Base-by-base conservation (phyloP, 2,329 filamentous ascomycete species). In the Camillea tinctor region DNA sequence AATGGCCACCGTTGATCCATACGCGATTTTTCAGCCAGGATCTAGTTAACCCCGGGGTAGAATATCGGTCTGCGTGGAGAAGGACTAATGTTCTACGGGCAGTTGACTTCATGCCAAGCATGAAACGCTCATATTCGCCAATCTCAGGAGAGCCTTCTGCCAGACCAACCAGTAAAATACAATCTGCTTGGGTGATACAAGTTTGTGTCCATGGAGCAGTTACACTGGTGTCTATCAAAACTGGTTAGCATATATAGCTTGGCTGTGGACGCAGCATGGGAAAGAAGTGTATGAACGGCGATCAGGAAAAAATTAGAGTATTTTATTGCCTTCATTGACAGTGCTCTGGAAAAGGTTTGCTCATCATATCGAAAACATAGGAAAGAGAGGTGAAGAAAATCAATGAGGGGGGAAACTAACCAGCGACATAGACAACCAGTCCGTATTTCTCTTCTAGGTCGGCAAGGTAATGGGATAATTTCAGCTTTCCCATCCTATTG, bases 151-250 rank as follows among this genome's bases (percentile, higher is more conserved):
- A 96, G 0, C 90, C 89, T 72, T 98, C 95, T 0, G 93, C 95
- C 15, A 98, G 79, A 0, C 93, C 95, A 24, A 99, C 92, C 8
- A 99, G 82, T 7, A 99, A 82, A 64, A 99, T 97, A 67, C 93
- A 97, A 75, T 99, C 95, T 1, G 95, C 95, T 75, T 99, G 95
- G 17, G 90, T 90, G 65, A 99, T 97, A 73, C 96, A 99, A 0
- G 95, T 98, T 71, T 97, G 93, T 0, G 96, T 99, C 95, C 95
- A 99, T 0, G 94, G 93, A 1, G 96, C 92, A 69, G 97, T 98
- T 69, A 98, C 95, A 62, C 88, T 97, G 4, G 96, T 99, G 74
- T 99, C 95, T 89, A 55, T 52, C 26, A 52, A 59, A 60, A 62
- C 24, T 64, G 54, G 64, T 76, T 71, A 79, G 75, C 66, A 62